A percentile compares a stretch with the other conserved stretches of the same genome.
These are phyloP conservation scores for Asterochloris erici DNA, from an alignment of 139 green algal species.

Conservation along the genomic window DNA sequence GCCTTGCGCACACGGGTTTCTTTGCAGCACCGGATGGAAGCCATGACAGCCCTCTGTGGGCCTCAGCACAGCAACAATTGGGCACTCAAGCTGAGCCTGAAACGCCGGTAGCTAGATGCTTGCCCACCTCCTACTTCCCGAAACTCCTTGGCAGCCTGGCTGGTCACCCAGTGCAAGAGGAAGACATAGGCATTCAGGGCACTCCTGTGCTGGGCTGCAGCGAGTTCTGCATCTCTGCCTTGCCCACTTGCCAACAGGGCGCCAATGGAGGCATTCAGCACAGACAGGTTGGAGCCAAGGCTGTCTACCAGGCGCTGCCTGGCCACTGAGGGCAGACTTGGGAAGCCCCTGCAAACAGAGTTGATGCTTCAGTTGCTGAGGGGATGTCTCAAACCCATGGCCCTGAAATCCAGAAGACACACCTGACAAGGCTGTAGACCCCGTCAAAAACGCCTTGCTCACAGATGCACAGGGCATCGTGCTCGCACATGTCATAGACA, in stretches of 20 bases:
- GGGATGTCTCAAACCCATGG: background rate
- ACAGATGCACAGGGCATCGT: constrained; percentile 45
- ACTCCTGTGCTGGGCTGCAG: constrained; percentile 30
- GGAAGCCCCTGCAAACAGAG: constrained; percentile 21
- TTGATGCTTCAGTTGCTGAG: background rate
- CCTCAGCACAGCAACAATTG: too few relatives aligned
- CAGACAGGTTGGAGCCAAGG: constrained; percentile 57
- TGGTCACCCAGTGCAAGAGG: constrained; percentile 56
- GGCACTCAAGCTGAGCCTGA: too few relatives aligned
- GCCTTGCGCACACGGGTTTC: too few relatives aligned
- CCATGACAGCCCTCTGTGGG: too few relatives aligned
- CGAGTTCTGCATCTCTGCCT: background rate
- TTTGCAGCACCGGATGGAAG: too few relatives aligned
- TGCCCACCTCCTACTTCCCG: background rate
- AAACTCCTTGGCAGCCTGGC: constrained; percentile 36
- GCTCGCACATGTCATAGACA: constrained; percentile 50
- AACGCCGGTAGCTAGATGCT: too few relatives aligned
- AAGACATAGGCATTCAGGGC: constrained; percentile 71
- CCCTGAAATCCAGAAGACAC: background rate
- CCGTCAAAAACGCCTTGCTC: constrained; percentile 51
- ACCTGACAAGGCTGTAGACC: constrained; percentile 42
- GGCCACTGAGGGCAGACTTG: background rate
- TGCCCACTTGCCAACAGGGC: constrained; percentile 15
- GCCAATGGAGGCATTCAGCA: constrained; percentile 48
- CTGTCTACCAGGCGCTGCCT: constrained; percentile 30